Conservation (phyloP, 805 yeast species). For the Saturnispora galanensis region DNA sequence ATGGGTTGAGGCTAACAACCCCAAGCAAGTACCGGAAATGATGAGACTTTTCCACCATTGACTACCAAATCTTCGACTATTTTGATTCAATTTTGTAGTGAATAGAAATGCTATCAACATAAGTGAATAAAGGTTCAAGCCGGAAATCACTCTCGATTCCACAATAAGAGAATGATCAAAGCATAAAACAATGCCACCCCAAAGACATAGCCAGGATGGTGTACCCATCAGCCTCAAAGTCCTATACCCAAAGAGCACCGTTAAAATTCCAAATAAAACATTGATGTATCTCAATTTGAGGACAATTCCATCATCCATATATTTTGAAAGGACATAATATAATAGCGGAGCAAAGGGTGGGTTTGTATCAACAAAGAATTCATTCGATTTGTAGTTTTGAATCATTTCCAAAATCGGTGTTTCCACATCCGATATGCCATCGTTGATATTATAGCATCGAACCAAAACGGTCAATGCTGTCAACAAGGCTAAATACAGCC, state of each 20-base stretch:
- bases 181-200: conserved; percentile 41
- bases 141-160: conserved; percentile 45
- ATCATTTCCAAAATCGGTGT: background rate
- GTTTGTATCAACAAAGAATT: conserved; percentile 63
- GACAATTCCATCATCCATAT: conserved; percentile 43
- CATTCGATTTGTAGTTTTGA: conserved; percentile 49
- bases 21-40: conserved; percentile 42
- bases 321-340: conserved; percentile 48
- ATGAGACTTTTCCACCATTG: conserved; percentile 46
- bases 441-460: background rate
- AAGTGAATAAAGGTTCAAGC: conserved; percentile 37
- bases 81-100: conserved; percentile 16
- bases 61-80: conserved; percentile 33
- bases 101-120: conserved; percentile 36
- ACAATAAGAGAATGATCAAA: conserved; percentile 60
- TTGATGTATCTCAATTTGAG: conserved; percentile 48
- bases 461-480: background rate
- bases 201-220: conserved; percentile 37
- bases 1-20: conserved; percentile 50
- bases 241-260: conserved; percentile 43
- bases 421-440: background rate
- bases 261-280: conserved; percentile 42
- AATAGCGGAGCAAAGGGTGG: conserved; percentile 76
- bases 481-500: background rate
- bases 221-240: conserved; percentile 49